Evolutionary conservation across 768 basidiomycete genomes (phyloP).

Genomic region (Kwoniella heveanensis): DNA sequence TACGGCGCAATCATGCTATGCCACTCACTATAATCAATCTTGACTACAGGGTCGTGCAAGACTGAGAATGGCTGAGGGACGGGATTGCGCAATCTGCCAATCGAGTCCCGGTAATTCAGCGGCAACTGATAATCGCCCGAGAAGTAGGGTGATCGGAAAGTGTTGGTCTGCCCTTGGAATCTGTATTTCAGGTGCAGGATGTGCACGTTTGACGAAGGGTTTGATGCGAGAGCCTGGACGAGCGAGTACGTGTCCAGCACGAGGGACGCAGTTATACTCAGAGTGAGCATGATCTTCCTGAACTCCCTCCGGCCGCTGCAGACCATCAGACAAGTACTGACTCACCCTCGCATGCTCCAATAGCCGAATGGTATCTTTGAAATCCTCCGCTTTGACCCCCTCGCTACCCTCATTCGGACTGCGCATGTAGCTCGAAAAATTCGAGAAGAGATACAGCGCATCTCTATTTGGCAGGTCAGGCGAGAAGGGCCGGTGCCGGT

Average conservation of each 20-base stretch:
- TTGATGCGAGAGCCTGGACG: slow-evolving; percentile 36
- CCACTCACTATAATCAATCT: slow-evolving; percentile 53
- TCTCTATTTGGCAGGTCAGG: slow-evolving; percentile 51
- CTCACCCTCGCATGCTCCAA: slow-evolving; percentile 53
- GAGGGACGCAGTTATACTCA: too few species aligned
- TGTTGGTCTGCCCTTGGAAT: slow-evolving; percentile 34
- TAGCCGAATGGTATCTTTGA: slow-evolving; percentile 48
- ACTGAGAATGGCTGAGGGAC: slow-evolving; percentile 51
- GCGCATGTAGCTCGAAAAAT: slow-evolving; percentile 53
- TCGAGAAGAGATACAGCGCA: slow-evolving; percentile 51
- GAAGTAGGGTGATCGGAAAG: slow-evolving; percentile 23
- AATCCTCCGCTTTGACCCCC: slow-evolving; percentile 43
- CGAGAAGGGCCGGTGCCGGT: slow-evolving; percentile 27
- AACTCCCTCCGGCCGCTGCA: too few species aligned
- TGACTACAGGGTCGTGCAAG: slow-evolving; percentile 50
- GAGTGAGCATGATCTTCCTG: too few species aligned
- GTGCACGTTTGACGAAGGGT: slow-evolving; percentile 42
- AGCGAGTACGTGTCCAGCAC: too few species aligned
- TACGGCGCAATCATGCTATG: too few species aligned
- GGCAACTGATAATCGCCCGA: slow-evolving; percentile 34
- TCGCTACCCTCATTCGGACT: slow-evolving; percentile 45
- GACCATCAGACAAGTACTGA: neutral
- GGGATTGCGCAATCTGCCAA: slow-evolving; percentile 29
- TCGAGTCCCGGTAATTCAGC: slow-evolving; percentile 26
- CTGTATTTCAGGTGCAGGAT: slow-evolving; percentile 54